Percentiles rank a stretch among this genome's conserved stretches.
phyloP scores from a whole-genome alignment of 73 alveolate species.

The Uronychia binucleata region DNA sequence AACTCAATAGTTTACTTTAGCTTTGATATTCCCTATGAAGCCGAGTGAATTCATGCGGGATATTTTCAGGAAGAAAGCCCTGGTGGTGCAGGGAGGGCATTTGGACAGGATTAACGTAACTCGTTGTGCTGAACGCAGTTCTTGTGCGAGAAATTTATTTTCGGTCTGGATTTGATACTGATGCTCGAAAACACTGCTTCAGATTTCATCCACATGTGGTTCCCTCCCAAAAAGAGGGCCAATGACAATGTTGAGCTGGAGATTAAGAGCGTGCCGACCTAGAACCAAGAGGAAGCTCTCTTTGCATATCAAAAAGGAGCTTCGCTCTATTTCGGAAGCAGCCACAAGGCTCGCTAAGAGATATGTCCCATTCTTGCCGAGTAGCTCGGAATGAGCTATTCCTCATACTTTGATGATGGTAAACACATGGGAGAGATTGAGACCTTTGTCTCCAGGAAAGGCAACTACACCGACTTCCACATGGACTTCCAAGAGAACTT shows the following conservation, averaged over 20 bases:
- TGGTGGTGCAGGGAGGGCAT: constrained; percentile 26
- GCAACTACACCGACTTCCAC: constrained; percentile 71
- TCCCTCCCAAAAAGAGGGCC: constrained; percentile 4
- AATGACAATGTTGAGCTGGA: background rate
- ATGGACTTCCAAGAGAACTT: constrained; percentile 82
- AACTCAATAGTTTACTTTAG: too few species aligned
- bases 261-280: constrained; percentile 37
- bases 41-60: background rate
- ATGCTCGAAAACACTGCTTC: constrained; percentile 53
- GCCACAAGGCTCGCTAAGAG: constrained; percentile 34
- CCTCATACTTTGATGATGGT: constrained; percentile 45
- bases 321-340: constrained; percentile 48
- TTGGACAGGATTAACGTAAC: constrained; percentile 18
- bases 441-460: constrained; percentile 72
- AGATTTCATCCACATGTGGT: constrained; percentile 55
- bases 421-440: constrained; percentile 72
- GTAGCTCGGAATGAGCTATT: constrained; percentile 57
- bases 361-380: constrained; percentile 25
- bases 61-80: constrained; percentile 45
- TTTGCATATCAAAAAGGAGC: constrained; percentile 52
- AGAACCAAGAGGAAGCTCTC: constrained; percentile 23
- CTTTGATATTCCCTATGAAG: constrained; percentile 2
- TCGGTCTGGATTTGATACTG: constrained; percentile 8
- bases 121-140: background rate
- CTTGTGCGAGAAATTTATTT: constrained; percentile 6